Evolutionary conservation across 495 filamentous ascomycete species (phyloP), one percentile per base, ranked within the genome.

Genomic region (Paragyromitra xinjiangensis): DNA sequence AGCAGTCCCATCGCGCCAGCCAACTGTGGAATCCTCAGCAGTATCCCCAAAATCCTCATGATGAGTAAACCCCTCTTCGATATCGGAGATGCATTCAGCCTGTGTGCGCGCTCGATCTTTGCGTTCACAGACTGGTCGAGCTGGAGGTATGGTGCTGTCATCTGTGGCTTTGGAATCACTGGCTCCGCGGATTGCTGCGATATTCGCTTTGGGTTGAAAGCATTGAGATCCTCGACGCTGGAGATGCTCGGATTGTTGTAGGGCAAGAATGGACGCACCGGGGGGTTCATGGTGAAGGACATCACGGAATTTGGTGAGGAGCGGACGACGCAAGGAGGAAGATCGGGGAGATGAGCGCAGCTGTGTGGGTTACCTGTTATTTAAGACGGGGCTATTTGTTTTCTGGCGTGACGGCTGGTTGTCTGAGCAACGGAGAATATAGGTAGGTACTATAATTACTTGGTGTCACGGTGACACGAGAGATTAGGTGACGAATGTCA

Each of bases 181-280:
- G 76, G 68, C 40, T 58, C 42, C 1, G 29, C 45, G 6, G 77
- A 69, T 12, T 78, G 74, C 26, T 79, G 74, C 1, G 76, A 67
- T 65, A 79, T 80, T 14, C 75, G 75, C 55, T 80, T 80, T 5
- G 78, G 78, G 58, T 80, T 79, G 55, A 80, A 80, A 29, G 59
- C 53, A 22, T 77, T 73, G 61, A 77, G 74, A n/a, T 73, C 74
- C 12, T 77, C 69, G 14, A 76, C 73, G 8, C 73, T 76, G 37
- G 68, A 64, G n/a, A 76, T 40, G 50, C 24, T 56, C 3, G 74
- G 68, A 37, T 66, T 73, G 39, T 59, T 77, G 61, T 77, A 77
- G 3, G 74, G 74, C 12, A 77, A 51, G 69, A 77, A 77, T 11
- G 74, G 74, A 44, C 74, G 74, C 42, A 56, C 51, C 16, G 74